Conservation (phyloP, 2,329 filamentous ascomycete species). For the Diaporthe sp. region DNA sequence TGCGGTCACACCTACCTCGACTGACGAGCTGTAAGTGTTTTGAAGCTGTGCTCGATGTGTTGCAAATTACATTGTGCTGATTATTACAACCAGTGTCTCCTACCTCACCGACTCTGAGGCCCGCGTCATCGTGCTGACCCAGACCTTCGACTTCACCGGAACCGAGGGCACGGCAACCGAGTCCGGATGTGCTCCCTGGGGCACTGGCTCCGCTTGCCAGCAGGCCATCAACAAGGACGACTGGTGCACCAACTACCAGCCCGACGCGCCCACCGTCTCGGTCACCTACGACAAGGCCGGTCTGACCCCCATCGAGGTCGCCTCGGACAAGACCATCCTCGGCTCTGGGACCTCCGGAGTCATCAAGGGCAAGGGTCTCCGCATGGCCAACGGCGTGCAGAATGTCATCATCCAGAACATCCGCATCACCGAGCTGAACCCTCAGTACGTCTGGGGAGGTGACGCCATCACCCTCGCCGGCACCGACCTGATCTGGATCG, state of each 20-base stretch:
- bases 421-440: slow-evolving; percentile 68
- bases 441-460: slow-evolving; percentile 70
- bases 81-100: slow-evolving; percentile 51
- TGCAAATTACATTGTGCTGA: not conserved
- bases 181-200: slow-evolving; percentile 71
- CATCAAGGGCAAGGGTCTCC: slow-evolving; percentile 70
- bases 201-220: slow-evolving; percentile 68
- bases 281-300: slow-evolving; percentile 66
- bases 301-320: slow-evolving; percentile 63
- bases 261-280: slow-evolving; percentile 58
- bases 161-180: slow-evolving; percentile 66
- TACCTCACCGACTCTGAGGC: slow-evolving; percentile 68
- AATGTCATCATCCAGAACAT: slow-evolving; percentile 75
- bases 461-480: slow-evolving; percentile 68
- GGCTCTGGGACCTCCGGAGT: slow-evolving; percentile 66
- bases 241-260: slow-evolving; percentile 72
- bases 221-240: slow-evolving; percentile 70
- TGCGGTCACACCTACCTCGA: slow-evolving; percentile 66
- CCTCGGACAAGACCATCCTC: slow-evolving; percentile 70
- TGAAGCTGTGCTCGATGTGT: not conserved
- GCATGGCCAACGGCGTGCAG: slow-evolving; percentile 59
- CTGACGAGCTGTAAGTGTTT: slow-evolving; percentile 60
- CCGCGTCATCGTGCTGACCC: slow-evolving; percentile 70
- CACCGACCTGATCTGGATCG: slow-evolving; percentile 63
- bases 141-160: slow-evolving; percentile 68